phyloP scores from a whole-genome alignment of 495 filamentous ascomycete genomes.

The Tricharina praecox region DNA sequence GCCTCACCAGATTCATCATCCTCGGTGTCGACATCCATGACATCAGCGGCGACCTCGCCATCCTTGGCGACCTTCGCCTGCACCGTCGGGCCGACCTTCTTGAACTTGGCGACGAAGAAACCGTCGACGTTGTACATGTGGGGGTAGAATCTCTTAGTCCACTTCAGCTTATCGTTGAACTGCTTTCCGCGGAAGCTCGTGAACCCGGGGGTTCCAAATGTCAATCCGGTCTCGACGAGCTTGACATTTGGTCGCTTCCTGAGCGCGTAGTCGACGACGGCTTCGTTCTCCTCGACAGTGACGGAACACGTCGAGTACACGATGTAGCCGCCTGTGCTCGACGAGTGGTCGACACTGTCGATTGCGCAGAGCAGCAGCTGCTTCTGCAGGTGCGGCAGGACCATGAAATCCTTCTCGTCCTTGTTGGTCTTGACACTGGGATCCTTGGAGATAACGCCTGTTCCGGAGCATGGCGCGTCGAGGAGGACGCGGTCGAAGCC shows the following conservation, averaged over 20 bases:
- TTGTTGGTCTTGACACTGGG: constrained; percentile 93
- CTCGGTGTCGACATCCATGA: constrained; percentile 23
- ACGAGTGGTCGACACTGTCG: constrained; percentile 73
- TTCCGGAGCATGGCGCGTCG: constrained; percentile 68
- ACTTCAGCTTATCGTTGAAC: constrained; percentile 69
- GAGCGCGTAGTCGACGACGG: constrained; percentile 83
- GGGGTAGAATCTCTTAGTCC: constrained; percentile 81
- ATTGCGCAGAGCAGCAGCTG: constrained; percentile 86
- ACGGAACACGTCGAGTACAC: constrained; percentile 90
- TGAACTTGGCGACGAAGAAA: constrained; percentile 95
- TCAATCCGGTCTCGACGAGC: constrained; percentile 78
- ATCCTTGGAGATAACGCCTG: constrained; percentile 89
- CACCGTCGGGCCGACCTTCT: constrained; percentile 61
- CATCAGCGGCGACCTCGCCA: constrained; percentile 33
- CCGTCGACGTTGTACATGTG: constrained; percentile 94
- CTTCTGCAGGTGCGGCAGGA: constrained; percentile 82
- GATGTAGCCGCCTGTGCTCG: constrained; percentile 79
- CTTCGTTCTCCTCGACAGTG: constrained; percentile 84
- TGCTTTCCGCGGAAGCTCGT: constrained; percentile 71
- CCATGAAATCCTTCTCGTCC: constrained; percentile 79
- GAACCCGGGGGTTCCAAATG: constrained; percentile 88
- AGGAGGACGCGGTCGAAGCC: constrained; percentile 78
- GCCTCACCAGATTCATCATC: constrained; percentile 48
- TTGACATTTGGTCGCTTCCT: constrained; percentile 80
- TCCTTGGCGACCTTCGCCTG: constrained; percentile 32